phyloP scores from a whole-genome alignment of 129 eudicot species.

The Smallanthus sonchifolius region DNA sequence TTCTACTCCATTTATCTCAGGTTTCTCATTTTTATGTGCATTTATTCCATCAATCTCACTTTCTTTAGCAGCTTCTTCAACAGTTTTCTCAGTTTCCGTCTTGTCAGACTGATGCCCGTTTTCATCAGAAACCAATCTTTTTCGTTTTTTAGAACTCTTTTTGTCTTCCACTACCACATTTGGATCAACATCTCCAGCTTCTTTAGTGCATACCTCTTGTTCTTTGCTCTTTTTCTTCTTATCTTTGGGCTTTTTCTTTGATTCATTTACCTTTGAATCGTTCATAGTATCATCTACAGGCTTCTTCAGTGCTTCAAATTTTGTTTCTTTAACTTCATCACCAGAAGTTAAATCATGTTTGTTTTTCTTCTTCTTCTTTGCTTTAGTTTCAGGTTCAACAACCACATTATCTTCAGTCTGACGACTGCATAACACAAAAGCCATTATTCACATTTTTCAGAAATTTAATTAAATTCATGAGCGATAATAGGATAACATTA shows the following conservation, averaged over 20 bases:
- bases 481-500: neutral
- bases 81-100: slow-evolving; percentile 23
- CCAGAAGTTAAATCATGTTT: slow-evolving; percentile 11
- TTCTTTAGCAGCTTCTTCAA: slow-evolving; percentile 40
- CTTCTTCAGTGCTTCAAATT: slow-evolving; percentile 14
- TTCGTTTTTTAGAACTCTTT: slow-evolving; percentile 58
- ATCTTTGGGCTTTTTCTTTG: slow-evolving; percentile 32
- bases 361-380: slow-evolving; percentile 43
- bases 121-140: slow-evolving; percentile 41
- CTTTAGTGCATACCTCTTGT: slow-evolving; percentile 23
- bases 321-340: slow-evolving; percentile 19
- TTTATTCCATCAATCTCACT: slow-evolving; percentile 11
- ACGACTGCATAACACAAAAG: slow-evolving; percentile 34
- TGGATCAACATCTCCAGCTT: slow-evolving; percentile 15
- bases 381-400: slow-evolving; percentile 25
- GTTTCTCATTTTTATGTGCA: slow-evolving; percentile 14
- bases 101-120: slow-evolving; percentile 28
- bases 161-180: slow-evolving; percentile 34
- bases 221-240: slow-evolving; percentile 37
- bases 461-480: neutral
- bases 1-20: slow-evolving; percentile 32
- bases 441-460: neutral
- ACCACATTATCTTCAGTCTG: slow-evolving; percentile 22
- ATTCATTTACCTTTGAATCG: slow-evolving; percentile 13
- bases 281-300: slow-evolving; percentile 11